These are phyloP conservation scores for Curvularia verruculosa DNA, from an alignment of 2,329 filamentous ascomycete genomes.

Conservation along the genomic window DNA sequence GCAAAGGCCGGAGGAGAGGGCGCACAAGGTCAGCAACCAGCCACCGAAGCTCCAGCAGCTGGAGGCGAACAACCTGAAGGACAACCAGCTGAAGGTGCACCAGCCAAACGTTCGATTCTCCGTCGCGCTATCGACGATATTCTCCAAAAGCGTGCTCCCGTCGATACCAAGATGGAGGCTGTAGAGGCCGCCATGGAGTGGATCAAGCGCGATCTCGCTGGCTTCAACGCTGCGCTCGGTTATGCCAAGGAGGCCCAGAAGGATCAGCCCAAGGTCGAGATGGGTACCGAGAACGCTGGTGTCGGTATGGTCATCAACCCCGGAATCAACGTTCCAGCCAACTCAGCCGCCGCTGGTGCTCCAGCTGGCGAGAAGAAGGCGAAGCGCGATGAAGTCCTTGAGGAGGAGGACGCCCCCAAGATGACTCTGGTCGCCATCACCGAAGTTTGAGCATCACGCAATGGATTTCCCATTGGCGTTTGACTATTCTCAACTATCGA, in stretches of 20 bases:
- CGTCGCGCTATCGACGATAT: slow-evolving; percentile 36
- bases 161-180: slow-evolving; percentile 36
- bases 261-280: slow-evolving; percentile 56
- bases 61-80: slow-evolving; percentile 21
- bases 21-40: slow-evolving; percentile 22
- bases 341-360: slow-evolving; percentile 48
- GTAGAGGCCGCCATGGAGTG: slow-evolving; percentile 44
- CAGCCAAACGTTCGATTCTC: slow-evolving; percentile 37
- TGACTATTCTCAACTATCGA: not conserved
- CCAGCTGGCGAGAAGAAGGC: slow-evolving; percentile 16
- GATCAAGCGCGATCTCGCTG: slow-evolving; percentile 57
- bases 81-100: slow-evolving; percentile 35
- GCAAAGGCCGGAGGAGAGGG: slow-evolving; percentile 27
- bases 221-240: slow-evolving; percentile 56
- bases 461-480: not conserved
- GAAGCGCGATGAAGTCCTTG: slow-evolving; percentile 41
- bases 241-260: slow-evolving; percentile 56
- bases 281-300: slow-evolving; percentile 56
- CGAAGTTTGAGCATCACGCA: slow-evolving; percentile 37
- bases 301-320: slow-evolving; percentile 48
- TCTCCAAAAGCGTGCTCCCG: slow-evolving; percentile 36
- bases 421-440: slow-evolving; percentile 51
- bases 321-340: slow-evolving; percentile 47
- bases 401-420: slow-evolving; percentile 43
- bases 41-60: slow-evolving; percentile 11